Percentiles rank a stretch among this genome's conserved stretches.
phyloP scores from a whole-genome alignment of 164 flowering plant genomes.

The Platanus orientalis region DNA sequence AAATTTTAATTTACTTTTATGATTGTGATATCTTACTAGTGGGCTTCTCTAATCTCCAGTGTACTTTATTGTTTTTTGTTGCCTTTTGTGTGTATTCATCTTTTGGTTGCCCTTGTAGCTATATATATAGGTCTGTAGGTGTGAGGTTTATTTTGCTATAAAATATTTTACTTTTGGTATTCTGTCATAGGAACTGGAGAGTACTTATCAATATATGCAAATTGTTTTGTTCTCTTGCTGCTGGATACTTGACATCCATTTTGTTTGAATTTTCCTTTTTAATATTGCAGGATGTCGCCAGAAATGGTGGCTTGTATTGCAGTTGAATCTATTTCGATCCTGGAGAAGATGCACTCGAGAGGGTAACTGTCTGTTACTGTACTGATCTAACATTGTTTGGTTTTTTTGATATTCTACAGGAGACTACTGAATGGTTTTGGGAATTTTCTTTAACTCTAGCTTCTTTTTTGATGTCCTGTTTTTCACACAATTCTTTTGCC shows the following conservation, averaged over 20 bases:
- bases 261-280: slow-evolving; percentile 2
- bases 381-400: background rate
- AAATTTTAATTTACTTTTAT: no score
- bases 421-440: background rate
- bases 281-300: slow-evolving; percentile 61
- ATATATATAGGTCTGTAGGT: no score
- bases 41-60: no score
- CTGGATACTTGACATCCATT: background rate
- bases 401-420: background rate
- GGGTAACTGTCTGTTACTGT: slow-evolving; percentile 45
- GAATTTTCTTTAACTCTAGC: background rate
- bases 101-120: no score
- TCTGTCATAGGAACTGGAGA: no score
- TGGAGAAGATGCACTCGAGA: slow-evolving; percentile 81
- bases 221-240: background rate
- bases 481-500: slow-evolving; percentile 4
- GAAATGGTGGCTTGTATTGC: slow-evolving; percentile 93
- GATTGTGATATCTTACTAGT: no score
- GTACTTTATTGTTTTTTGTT: no score
- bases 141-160: no score
- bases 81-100: no score
- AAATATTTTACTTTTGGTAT: no score
- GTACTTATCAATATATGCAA: no score
- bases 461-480: background rate
- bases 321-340: slow-evolving; percentile 78